Percentiles rank a stretch among this genome's conserved stretches.
These are phyloP conservation scores for Protomyces pachydermus DNA, from an alignment of 1,139 yeast species.

Conservation along the genomic window DNA sequence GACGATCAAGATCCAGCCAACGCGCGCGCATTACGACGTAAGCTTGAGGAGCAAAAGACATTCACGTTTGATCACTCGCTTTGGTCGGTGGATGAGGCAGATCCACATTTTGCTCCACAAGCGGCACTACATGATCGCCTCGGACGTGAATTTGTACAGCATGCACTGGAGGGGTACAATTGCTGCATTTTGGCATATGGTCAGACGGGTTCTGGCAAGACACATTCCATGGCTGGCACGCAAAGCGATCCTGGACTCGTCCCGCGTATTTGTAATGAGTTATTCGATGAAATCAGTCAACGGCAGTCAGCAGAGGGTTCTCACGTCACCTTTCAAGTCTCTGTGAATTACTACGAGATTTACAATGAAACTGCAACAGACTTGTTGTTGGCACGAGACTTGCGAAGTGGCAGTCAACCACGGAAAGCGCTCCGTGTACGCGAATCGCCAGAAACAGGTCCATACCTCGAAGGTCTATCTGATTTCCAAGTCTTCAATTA, in stretches of 20 bases:
- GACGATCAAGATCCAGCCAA: constrained; percentile 13
- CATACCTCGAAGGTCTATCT: constrained; percentile 54
- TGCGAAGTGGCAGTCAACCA: neutral
- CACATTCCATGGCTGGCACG: constrained; percentile 63
- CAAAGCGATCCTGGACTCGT: constrained; percentile 52
- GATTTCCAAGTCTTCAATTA: constrained; percentile 31
- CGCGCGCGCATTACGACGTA: constrained; percentile 15
- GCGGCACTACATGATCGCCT: constrained; percentile 48
- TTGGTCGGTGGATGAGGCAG: constrained; percentile 51
- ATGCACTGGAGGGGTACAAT: constrained; percentile 70
- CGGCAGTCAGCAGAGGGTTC: constrained; percentile 40
- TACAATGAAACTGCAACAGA: constrained; percentile 69
- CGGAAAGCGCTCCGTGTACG: constrained; percentile 50
- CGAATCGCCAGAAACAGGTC: constrained; percentile 54
- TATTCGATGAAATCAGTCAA: constrained; percentile 47
- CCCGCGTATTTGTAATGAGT: constrained; percentile 54
- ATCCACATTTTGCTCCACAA: constrained; percentile 47
- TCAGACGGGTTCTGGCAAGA: constrained; percentile 82
- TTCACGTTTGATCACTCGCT: constrained; percentile 58
- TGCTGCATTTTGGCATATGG: constrained; percentile 84
- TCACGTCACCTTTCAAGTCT: constrained; percentile 45
- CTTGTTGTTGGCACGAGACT: constrained; percentile 41
- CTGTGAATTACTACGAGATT: constrained; percentile 61
- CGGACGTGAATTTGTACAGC: constrained; percentile 57
- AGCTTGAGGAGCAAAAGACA: constrained; percentile 36